Percentiles rank a stretch among this genome's conserved stretches.
Evolutionary conservation across 306 rosid genomes (phyloP).

Genomic region (Casuarina equisetifolia): DNA sequence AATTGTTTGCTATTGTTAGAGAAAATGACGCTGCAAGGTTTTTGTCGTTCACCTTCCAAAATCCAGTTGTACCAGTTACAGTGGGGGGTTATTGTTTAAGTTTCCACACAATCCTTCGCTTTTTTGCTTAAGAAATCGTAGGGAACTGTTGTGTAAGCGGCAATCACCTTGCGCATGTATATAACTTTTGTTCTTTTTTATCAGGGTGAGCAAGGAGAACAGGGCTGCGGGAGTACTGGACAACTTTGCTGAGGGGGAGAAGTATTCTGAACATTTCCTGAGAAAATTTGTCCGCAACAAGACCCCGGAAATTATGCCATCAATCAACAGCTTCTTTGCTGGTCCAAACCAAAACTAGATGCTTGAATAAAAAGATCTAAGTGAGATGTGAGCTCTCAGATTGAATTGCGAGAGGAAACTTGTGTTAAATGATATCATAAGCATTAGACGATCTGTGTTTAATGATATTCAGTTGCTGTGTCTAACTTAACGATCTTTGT

Average conservation of each 20-base stretch:
- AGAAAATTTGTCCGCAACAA: slow-evolving; percentile 73
- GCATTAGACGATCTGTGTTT: no score
- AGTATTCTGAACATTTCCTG: slow-evolving; percentile 62
- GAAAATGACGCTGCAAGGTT: no score
- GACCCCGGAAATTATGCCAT: slow-evolving; percentile 76
- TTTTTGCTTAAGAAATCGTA: neutral
- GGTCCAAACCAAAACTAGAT: slow-evolving; percentile 63
- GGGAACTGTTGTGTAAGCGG: neutral
- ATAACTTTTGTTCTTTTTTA: neutral
- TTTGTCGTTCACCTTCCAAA: no score
- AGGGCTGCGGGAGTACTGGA: slow-evolving; percentile 92
- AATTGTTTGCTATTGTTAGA: no score
- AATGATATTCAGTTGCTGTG: no score
- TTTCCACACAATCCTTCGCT: neutral
- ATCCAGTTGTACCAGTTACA: no score
- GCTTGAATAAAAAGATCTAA: slow-evolving; percentile 8
- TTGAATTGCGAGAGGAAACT: slow-evolving; percentile 6
- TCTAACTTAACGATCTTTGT: no score
- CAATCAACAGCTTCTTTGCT: slow-evolving; percentile 62
- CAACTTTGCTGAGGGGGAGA: slow-evolving; percentile 76
- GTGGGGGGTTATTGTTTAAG: no score
- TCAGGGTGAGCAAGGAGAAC: slow-evolving; percentile 74
- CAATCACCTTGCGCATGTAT: neutral
- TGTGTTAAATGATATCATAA: no score
- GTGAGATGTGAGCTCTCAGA: slow-evolving; percentile 13